Conservation (phyloP, 2,329 filamentous ascomycete genomes). For the Westerdykella aurantiaca region DNA sequence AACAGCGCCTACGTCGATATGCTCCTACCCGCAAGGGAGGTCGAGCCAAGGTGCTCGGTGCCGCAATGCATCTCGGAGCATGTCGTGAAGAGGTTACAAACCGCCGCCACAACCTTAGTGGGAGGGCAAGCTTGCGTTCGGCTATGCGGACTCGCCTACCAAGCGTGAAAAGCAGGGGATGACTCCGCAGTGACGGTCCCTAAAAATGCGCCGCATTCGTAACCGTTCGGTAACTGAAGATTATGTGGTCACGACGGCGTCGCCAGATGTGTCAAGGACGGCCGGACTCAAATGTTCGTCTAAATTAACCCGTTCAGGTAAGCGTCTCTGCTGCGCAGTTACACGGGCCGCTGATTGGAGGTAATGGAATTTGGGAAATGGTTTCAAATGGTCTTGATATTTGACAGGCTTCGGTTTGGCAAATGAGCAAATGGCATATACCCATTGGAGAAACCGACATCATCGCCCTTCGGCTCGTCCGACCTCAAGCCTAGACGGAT, state of each 20-base stretch:
- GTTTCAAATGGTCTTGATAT: no score
- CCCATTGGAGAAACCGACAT: no score
- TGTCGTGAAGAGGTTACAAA: no score
- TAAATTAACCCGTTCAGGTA: slow-evolving; percentile 20
- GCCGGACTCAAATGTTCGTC: slow-evolving; percentile 25
- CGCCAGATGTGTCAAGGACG: slow-evolving; percentile 21
- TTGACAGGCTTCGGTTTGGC: no score
- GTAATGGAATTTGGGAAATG: no score
- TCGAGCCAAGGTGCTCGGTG: slow-evolving; percentile 6
- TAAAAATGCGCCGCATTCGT: slow-evolving; percentile 10
- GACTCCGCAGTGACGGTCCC: slow-evolving; percentile 9
- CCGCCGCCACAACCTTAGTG: no score
- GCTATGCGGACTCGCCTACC: slow-evolving; percentile 9
- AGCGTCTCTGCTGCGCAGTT: slow-evolving; percentile 16
- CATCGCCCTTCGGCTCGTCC: no score
- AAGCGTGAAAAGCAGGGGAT: slow-evolving; percentile 14
- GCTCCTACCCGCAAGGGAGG: no score
- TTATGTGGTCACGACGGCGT: slow-evolving; percentile 9
- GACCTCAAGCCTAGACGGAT: no score
- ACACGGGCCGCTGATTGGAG: slow-evolving; percentile 21
- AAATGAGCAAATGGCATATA: no score
- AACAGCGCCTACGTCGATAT: slow-evolving; percentile 3
- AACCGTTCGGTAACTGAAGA: slow-evolving; percentile 10
- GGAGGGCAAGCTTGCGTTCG: slow-evolving; percentile 7
- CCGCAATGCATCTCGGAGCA: slow-evolving; percentile 7